Percentiles rank a stretch among this genome's conserved stretches.
phyloP scores from a whole-genome alignment of 2,329 filamentous ascomycete genomes.

The Trichophyton equinum region DNA sequence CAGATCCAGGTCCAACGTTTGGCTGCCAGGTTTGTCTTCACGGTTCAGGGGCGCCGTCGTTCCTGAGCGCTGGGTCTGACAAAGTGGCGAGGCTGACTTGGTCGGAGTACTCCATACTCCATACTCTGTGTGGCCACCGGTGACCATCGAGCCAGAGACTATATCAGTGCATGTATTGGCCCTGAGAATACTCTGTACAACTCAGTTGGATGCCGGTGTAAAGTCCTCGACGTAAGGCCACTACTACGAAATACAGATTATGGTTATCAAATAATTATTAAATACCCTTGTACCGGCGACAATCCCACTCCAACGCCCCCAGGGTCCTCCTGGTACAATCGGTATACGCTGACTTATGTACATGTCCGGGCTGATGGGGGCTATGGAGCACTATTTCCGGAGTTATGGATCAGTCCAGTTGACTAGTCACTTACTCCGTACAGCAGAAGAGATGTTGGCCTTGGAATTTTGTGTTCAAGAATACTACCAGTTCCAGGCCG shows the following conservation, averaged over 20 bases:
- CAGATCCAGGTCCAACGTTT: no score
- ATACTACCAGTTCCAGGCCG: background rate
- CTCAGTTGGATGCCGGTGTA: no score
- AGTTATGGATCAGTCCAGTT: no score
- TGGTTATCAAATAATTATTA: slow-evolving; percentile 7
- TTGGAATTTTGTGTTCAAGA: slow-evolving; percentile 11
- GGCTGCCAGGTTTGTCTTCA: no score
- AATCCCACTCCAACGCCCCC: slow-evolving; percentile 10
- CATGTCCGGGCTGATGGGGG: background rate
- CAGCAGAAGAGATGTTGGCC: slow-evolving; percentile 1
- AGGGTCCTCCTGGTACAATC: slow-evolving; percentile 2
- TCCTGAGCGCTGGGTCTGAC: no score
- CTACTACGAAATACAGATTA: background rate
- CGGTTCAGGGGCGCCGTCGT: no score
- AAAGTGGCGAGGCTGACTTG: no score
- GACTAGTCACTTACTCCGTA: background rate
- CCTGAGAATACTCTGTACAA: no score
- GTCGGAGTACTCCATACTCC: no score
- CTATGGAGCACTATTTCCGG: background rate
- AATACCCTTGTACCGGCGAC: slow-evolving; percentile 6
- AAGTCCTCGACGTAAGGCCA: background rate
- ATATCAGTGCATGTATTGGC: slow-evolving; percentile 1
- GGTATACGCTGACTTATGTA: no score
- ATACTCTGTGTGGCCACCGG: no score
- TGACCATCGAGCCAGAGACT: no score